These are phyloP conservation scores for Hamigera avellanea DNA, from an alignment of 495 filamentous ascomycete genomes.

Conservation along the genomic window DNA sequence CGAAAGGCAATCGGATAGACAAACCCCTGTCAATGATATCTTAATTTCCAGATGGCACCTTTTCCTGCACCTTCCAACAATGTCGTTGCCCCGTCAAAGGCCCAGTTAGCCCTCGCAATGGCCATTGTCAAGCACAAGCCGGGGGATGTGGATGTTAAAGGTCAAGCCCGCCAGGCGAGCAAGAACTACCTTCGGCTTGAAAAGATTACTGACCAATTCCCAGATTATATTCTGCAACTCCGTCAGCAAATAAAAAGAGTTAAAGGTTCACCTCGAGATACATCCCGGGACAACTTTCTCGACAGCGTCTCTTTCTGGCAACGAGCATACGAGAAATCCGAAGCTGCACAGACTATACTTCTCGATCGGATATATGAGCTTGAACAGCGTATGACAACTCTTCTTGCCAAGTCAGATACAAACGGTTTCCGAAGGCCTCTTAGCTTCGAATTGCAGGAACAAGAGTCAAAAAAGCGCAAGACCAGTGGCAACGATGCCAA, in stretches of 20 bases:
- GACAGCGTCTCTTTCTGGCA: constrained; percentile 42
- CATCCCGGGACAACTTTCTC: constrained; percentile 22
- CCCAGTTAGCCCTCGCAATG: constrained; percentile 34
- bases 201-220: not conserved
- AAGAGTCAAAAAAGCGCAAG: constrained; percentile 17
- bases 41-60: too few relatives aligned
- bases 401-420: constrained; percentile 11
- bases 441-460: not conserved
- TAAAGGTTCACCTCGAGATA: constrained; percentile 4
- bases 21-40: too few relatives aligned
- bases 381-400: constrained; percentile 22
- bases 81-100: constrained; percentile 13
- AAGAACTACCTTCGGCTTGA: too few relatives aligned
- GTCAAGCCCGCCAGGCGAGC: constrained; percentile 10
- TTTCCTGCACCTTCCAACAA: not conserved
- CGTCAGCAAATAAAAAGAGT: constrained; percentile 21
- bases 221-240: constrained; percentile 31
- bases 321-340: constrained; percentile 32
- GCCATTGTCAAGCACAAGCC: constrained; percentile 35
- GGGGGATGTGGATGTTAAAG: constrained; percentile 19
- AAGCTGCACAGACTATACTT: constrained; percentile 32
- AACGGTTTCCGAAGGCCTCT: constrained; percentile 4
- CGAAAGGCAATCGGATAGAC: not conserved
- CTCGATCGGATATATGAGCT: constrained; percentile 30
- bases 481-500: constrained; percentile 2